phyloP scores from a whole-genome alignment of 352 stramenopile species.

The Phytophthora idaei region DNA sequence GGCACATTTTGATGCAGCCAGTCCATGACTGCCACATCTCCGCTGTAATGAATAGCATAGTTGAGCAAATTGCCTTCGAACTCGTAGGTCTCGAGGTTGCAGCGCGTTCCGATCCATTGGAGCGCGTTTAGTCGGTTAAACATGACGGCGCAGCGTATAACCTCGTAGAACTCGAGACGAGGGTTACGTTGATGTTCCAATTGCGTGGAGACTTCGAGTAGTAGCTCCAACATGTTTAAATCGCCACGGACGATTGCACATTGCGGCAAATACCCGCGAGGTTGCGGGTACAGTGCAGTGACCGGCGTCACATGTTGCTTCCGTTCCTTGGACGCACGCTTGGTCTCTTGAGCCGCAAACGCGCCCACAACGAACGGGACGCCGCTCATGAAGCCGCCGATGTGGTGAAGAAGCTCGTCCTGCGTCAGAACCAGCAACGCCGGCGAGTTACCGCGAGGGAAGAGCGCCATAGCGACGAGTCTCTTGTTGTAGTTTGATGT shows the following conservation, averaged over 20 bases:
- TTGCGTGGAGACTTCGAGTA: conserved; percentile 19
- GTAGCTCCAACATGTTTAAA: conserved; percentile 24
- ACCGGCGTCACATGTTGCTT: background rate
- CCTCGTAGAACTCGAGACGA: conserved; percentile 38
- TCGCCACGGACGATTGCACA: conserved; percentile 35
- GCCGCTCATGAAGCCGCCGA: conserved; percentile 36
- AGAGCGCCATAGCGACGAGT: conserved; percentile 14
- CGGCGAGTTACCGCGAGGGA: conserved; percentile 13
- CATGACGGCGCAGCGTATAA: conserved; percentile 41
- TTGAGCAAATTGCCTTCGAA: conserved; percentile 40
- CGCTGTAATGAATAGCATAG: conserved; percentile 36
- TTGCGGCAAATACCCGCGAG: conserved; percentile 34
- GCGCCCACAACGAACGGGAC: conserved; percentile 34
- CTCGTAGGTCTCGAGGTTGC: conserved; percentile 27
- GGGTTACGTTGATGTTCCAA: conserved; percentile 24
- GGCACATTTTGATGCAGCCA: conserved; percentile 34
- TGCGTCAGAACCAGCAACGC: conserved; percentile 37
- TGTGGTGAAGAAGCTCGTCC: conserved; percentile 24
- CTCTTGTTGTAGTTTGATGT: conserved; percentile 10
- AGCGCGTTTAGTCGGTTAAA: conserved; percentile 27
- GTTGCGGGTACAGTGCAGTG: conserved; percentile 33
- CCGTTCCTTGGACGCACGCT: conserved; percentile 1
- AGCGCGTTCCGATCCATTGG: conserved; percentile 29
- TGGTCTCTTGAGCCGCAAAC: conserved; percentile 22
- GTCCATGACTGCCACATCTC: conserved; percentile 27